These are phyloP conservation scores for Sodiomyces alkalinus DNA, from an alignment of 2,329 filamentous ascomycete species.

Conservation along the genomic window DNA sequence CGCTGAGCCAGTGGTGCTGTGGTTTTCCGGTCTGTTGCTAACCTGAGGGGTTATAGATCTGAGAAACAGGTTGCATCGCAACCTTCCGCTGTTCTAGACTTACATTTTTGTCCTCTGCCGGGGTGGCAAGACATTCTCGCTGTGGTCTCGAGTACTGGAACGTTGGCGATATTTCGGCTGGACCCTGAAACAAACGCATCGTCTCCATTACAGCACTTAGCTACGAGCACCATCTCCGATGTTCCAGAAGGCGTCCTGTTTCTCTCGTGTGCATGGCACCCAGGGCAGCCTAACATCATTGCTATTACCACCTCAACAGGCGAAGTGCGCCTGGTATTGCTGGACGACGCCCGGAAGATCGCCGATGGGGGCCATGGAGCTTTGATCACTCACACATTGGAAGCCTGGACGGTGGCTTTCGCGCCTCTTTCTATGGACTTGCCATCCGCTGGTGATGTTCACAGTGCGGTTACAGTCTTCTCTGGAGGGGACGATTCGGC, in stretches of 20 bases:
- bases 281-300: constrained; percentile 35
- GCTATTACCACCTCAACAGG: constrained; percentile 60
- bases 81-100: constrained; percentile 64
- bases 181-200: constrained; percentile 18
- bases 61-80: constrained; percentile 31
- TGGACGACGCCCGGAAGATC: constrained; percentile 27
- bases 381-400: constrained; percentile 37
- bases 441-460: neutral
- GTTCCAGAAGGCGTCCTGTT: constrained; percentile 47
- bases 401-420: constrained; percentile 63
- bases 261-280: constrained; percentile 62
- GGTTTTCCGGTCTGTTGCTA: no score
- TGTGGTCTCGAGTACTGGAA: constrained; percentile 63
- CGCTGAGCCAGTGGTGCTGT: no score
- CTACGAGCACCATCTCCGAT: constrained; percentile 27
- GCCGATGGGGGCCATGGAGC: constrained; percentile 17
- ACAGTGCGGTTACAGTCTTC: constrained; percentile 29
- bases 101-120: constrained; percentile 56
- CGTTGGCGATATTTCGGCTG: constrained; percentile 48
- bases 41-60: no score
- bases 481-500: constrained; percentile 65
- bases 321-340: constrained; percentile 38
- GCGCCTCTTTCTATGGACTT: constrained; percentile 23
- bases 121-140: constrained; percentile 42
- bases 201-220: constrained; percentile 22